Percentiles rank a stretch among this genome's conserved stretches.
These are phyloP conservation scores for Xylaria multiplex DNA, from an alignment of 2,329 filamentous ascomycete species.

Conservation along the genomic window DNA sequence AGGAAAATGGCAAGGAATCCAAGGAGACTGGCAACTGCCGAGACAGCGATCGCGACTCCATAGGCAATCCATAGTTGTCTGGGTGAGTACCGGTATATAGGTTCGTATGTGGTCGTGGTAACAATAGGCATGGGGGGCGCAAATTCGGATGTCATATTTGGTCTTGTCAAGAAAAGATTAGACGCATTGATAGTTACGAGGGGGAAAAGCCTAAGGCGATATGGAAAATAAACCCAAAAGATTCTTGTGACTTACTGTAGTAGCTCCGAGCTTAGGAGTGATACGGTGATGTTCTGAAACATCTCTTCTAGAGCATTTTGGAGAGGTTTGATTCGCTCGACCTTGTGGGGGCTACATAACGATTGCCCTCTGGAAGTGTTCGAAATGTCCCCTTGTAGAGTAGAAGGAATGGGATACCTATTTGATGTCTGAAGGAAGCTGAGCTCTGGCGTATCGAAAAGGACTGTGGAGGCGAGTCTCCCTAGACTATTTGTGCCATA, in stretches of 20 bases:
- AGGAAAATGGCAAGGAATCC: background rate
- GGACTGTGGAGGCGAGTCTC: background rate
- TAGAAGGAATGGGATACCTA: too few relatives aligned
- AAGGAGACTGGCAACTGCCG: background rate
- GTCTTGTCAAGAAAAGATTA: background rate
- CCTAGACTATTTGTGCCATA: too few relatives aligned
- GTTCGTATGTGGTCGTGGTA: background rate
- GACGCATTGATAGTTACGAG: too few relatives aligned
- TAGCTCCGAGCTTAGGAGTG: conserved; percentile 2
- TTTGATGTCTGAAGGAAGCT: background rate
- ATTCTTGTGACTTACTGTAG: background rate
- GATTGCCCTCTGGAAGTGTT: background rate
- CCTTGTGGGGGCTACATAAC: background rate
- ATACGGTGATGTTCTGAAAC: conserved; percentile 14
- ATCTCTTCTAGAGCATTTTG: conserved; percentile 9
- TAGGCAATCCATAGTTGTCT: conserved; percentile 10
- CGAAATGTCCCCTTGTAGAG: too few relatives aligned
- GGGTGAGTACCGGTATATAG: background rate
- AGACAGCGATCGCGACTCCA: background rate
- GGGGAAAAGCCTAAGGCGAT: background rate
- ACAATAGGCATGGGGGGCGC: conserved; percentile 3
- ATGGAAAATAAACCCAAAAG: background rate
- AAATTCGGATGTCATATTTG: conserved; percentile 11
- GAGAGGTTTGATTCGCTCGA: background rate
- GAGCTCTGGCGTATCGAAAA: background rate